Conservation (phyloP, 345 rosid genomes). For the Populus tremula region DNA sequence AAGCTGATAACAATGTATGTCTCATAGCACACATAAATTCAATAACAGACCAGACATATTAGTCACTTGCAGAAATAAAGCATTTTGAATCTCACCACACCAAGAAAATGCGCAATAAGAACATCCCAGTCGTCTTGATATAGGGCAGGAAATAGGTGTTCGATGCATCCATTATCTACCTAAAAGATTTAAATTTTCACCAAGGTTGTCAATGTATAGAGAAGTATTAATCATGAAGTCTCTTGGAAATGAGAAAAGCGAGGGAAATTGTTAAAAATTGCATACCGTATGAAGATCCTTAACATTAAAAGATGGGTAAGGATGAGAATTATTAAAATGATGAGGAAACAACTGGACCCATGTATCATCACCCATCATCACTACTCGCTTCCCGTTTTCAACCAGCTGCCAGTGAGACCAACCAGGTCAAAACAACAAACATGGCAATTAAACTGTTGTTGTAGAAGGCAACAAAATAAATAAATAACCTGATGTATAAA, state of each 20-base stretch:
- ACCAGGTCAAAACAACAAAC: too few relatives aligned
- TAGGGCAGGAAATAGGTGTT: slow-evolving; percentile 67
- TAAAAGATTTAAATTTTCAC: slow-evolving; percentile 18
- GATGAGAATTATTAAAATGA: slow-evolving; percentile 79
- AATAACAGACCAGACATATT: too few relatives aligned
- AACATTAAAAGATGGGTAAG: slow-evolving; percentile 90
- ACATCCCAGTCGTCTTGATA: slow-evolving; percentile 88
- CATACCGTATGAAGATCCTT: slow-evolving; percentile 87
- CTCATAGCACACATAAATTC: not conserved
- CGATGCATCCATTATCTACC: slow-evolving; percentile 94
- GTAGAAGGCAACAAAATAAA: not conserved
- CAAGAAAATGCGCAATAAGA: slow-evolving; percentile 93
- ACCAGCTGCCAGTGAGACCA: slow-evolving; percentile 42
- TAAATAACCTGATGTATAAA: slow-evolving; percentile 61
- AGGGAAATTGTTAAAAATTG: slow-evolving; percentile 4
- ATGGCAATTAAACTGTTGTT: too few relatives aligned
- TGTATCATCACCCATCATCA: slow-evolving; percentile 97
- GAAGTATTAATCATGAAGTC: not conserved
- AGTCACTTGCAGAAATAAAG: slow-evolving; percentile 2
- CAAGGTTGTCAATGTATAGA: not conserved
- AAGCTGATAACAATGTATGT: not conserved
- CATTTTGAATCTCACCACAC: slow-evolving; percentile 58
- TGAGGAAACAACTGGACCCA: slow-evolving; percentile 89
- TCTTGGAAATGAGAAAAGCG: not conserved
- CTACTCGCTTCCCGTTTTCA: slow-evolving; percentile 71